Conservation (phyloP, 306 rosid genomes). For the Amphicarpaea edgeworthii region DNA sequence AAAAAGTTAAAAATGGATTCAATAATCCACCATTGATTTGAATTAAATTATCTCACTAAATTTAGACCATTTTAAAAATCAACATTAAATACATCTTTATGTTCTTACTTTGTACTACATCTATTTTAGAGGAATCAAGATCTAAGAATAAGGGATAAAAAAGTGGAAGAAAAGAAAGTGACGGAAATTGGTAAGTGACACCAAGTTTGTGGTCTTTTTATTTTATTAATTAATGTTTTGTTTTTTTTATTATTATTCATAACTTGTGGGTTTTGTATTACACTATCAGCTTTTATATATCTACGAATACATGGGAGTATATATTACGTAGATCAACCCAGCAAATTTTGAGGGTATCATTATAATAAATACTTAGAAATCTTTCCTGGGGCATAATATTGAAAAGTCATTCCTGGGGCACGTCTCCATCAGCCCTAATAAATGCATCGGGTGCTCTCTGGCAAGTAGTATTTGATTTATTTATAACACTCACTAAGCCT, state of each 20-base stretch:
- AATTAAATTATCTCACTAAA: not conserved
- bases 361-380: conserved; percentile 2
- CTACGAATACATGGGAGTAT: not conserved
- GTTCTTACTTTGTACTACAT: too few relatives aligned
- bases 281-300: conserved; percentile 5
- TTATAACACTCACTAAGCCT: not conserved
- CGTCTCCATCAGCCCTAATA: conserved; percentile 33
- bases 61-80: too few relatives aligned
- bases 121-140: too few relatives aligned
- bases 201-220: not conserved
- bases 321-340: not conserved
- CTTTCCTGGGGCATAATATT: not conserved
- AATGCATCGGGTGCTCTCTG: conserved; percentile 22
- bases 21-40: not conserved
- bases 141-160: not conserved
- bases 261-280: not conserved
- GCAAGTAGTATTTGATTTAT: conserved; percentile 35
- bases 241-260: too few relatives aligned
- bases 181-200: not conserved
- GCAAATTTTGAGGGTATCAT: conserved; percentile 4
- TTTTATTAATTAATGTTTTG: too few relatives aligned
- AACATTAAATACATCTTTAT: too few relatives aligned
- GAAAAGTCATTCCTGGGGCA: conserved; percentile 21
- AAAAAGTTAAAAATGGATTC: not conserved
- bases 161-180: not conserved